Base-by-base conservation (phyloP, 2,329 filamentous ascomycete genomes). In the Fusarium illudens region DNA sequence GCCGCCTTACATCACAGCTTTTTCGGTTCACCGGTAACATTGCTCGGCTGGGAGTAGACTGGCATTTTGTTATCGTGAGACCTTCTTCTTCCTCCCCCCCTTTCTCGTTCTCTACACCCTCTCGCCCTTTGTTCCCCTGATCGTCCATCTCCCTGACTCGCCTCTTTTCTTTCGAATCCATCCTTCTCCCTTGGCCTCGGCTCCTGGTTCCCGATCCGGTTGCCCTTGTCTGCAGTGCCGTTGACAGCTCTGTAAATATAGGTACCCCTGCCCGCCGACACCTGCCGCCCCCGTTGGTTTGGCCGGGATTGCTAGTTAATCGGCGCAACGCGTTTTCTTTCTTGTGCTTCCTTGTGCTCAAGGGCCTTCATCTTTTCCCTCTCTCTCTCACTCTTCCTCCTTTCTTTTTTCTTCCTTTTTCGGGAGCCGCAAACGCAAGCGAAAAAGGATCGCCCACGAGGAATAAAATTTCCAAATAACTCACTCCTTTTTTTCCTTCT, bases 281-380 rank as follows among this genome's bases (percentile, higher is more conserved):
- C 42, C 46, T 37, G 60, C 44, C 32, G 42, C 60, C 58, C n/a
- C 62, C 44, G 49, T 39, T 70, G 50, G 39, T 59, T 59, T 62
- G 58, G 50, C 70, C 61, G 49, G 71, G 63, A 68, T 73, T 72
- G 59, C 58, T 65, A 62, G 65, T 71, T 65, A 62, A 68, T 71
- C 58, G 39, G 33, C 54, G 33, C 58, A 52, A 66, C 52, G 54
- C 44, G 50, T 66, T 58, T 70, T 62, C 60, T 63, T 51, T 36
- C 36, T 37, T 57, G 54, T 51, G 36, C n/a, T 50, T 20, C 52
- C 36, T 33, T 49, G 32, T 20, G 5, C 50, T 58, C 34, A 34
- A 53, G 56, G 42, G 27, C 30, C 29, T 44, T 34, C 30, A 22
- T 22, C 52, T 30, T 53, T 46, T 46, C 50, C 51, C 36, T 68